Evolutionary conservation across 345 rosid species (phyloP).

Genomic region (Gossypium anomalum): DNA sequence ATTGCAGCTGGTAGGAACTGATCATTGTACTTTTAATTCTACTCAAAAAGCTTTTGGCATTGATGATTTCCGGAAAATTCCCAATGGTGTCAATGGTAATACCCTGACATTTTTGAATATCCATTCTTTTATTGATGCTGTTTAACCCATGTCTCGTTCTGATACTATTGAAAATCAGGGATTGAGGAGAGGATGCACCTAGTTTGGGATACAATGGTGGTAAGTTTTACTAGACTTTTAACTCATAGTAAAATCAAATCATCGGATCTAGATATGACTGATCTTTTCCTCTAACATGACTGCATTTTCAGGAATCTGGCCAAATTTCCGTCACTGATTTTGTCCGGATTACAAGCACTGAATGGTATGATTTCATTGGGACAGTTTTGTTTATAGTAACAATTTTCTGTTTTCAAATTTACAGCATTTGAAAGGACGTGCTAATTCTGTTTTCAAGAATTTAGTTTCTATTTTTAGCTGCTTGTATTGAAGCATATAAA

Average conservation of each 20-base stretch:
- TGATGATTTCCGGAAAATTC: conserved; percentile 90
- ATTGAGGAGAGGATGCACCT: conserved; percentile 99
- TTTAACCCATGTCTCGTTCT: conserved; percentile 10
- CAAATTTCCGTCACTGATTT: conserved; percentile 65
- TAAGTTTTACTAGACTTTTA: conserved; percentile 32
- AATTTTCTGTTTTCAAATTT: neutral
- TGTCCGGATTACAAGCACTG: conserved; percentile 75
- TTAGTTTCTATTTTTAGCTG: neutral
- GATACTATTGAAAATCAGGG: conserved; percentile 40
- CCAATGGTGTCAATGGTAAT: conserved; percentile 93
- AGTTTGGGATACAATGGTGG: conserved; percentile 96
- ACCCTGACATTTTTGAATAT: conserved; percentile 18
- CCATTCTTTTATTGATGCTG: neutral
- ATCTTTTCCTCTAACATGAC: conserved; percentile 5
- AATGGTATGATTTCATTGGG: conserved; percentile 45
- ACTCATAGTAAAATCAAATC: neutral
- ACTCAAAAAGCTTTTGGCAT: conserved; percentile 78
- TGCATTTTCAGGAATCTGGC: conserved; percentile 58
- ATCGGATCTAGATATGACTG: neutral
- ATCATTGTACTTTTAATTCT: conserved; percentile 83
- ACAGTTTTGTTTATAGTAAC: neutral
- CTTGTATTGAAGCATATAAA: conserved; percentile 1
- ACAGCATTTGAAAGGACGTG: neutral
- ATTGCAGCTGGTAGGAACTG: conserved; percentile 61
- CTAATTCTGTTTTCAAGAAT: neutral